phyloP scores from a whole-genome alignment of 768 basidiomycete genomes.

The Chalciporus chontae region DNA sequence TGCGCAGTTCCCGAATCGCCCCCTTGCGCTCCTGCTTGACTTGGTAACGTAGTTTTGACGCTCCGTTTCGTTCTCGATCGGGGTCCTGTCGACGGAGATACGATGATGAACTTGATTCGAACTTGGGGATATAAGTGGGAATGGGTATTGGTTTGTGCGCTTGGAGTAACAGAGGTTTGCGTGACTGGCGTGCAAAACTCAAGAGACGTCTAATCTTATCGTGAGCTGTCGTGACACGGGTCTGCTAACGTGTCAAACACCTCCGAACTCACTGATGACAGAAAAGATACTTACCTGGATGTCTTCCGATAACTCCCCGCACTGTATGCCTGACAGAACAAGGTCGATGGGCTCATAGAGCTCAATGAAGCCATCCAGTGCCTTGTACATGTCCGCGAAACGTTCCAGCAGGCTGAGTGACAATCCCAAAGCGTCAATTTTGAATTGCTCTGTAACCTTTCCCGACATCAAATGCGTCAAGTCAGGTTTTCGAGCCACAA shows the following conservation, averaged over 20 bases:
- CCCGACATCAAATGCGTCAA: conserved; percentile 41
- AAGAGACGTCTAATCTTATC: conserved; percentile 60
- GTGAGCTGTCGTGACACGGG: conserved; percentile 39
- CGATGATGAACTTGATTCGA: conserved; percentile 72
- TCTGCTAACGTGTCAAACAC: conserved; percentile 36
- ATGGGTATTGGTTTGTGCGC: conserved; percentile 96
- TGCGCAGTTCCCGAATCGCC: conserved; percentile 92
- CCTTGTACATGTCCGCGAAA: conserved; percentile 75
- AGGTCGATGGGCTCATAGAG: conserved; percentile 66
- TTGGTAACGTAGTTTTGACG: conserved; percentile 78
- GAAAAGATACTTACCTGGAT: conserved; percentile 49
- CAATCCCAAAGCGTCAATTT: conserved; percentile 66
- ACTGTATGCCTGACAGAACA: conserved; percentile 54
- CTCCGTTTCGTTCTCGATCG: conserved; percentile 86
- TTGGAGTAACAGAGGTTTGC: conserved; percentile 81
- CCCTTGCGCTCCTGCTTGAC: conserved; percentile 97
- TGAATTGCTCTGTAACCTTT: conserved; percentile 51
- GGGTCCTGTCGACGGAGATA: conserved; percentile 84
- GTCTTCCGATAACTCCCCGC: conserved; percentile 41
- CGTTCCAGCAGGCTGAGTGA: conserved; percentile 60
- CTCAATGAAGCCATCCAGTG: conserved; percentile 81
- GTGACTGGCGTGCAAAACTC: conserved; percentile 67
- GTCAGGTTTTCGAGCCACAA: conserved; percentile 43
- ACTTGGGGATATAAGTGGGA: conserved; percentile 89
- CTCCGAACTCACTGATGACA: not conserved